Percentiles rank a stretch among this genome's conserved stretches.
Evolutionary conservation across 129 eudicot species (phyloP).

Genomic region (carrot (Daucus carota)): DH1_v3.0 NC_030384.2:41234501-41235000

Average conservation of each 20-base stretch:
- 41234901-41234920: not conserved
- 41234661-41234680: slow-evolving; percentile 50
- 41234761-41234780: slow-evolving; percentile 56
- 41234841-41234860: slow-evolving; percentile 29
- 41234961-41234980: too few species aligned
- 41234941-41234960: too few species aligned
- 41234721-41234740: slow-evolving; percentile 47
- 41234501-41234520: slow-evolving; percentile 73
- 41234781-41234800: slow-evolving; percentile 59
- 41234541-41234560: slow-evolving; percentile 46
- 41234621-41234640: slow-evolving; percentile 71
- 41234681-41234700: slow-evolving; percentile 48
- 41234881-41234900: not conserved
- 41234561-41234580: slow-evolving; percentile 62
- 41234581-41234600: slow-evolving; percentile 73
- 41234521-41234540: slow-evolving; percentile 66
- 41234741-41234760: slow-evolving; percentile 63
- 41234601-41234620: slow-evolving; percentile 68
- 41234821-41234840: slow-evolving; percentile 26
- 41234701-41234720: slow-evolving; percentile 62
- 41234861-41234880: not conserved
- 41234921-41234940: too few species aligned
- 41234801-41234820: slow-evolving; percentile 53
- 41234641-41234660: slow-evolving; percentile 60
- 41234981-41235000: too few species aligned